These are phyloP conservation scores for Malus hybrid DNA, from an alignment of 331 rosid genomes.

Conservation along the genomic window DNA sequence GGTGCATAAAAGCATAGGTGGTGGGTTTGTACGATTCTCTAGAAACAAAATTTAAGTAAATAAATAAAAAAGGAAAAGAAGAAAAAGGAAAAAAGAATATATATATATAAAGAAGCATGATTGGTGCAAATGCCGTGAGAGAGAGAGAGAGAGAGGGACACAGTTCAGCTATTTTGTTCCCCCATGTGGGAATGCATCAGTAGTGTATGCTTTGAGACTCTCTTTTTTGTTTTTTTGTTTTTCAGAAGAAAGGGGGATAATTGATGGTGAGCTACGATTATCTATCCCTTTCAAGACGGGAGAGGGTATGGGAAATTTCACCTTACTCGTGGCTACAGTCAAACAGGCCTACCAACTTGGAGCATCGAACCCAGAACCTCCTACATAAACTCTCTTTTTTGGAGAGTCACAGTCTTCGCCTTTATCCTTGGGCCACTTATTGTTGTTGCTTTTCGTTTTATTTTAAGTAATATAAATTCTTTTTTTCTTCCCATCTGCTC, in stretches of 20 bases:
- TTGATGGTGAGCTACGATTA: too few species aligned
- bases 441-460: neutral
- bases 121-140: constrained; percentile 24
- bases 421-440: too few species aligned
- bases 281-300: fast-evolving
- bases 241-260: too few species aligned
- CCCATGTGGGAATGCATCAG: constrained; percentile 53
- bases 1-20: constrained; percentile 27
- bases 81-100: constrained; percentile 12
- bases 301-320: too few species aligned
- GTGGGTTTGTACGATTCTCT: constrained; percentile 40
- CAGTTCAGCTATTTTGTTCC: constrained; percentile 48
- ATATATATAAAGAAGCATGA: constrained; percentile 32
- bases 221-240: neutral
- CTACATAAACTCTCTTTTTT: too few species aligned
- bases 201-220: constrained; percentile 12
- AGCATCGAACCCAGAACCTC: too few species aligned
- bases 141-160: constrained; percentile 16
- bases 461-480: neutral
- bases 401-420: fast-evolving
- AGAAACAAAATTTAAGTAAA: constrained; percentile 9
- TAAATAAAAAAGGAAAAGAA: constrained; percentile 11
- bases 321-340: too few species aligned
- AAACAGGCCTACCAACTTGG: too few species aligned
- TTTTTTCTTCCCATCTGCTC: constrained; percentile 1